Evolutionary conservation across 2,329 filamentous ascomycete genomes (phyloP), one percentile per base, ranked within the genome.

Genomic region (Chaetoscypha palmicola): DNA sequence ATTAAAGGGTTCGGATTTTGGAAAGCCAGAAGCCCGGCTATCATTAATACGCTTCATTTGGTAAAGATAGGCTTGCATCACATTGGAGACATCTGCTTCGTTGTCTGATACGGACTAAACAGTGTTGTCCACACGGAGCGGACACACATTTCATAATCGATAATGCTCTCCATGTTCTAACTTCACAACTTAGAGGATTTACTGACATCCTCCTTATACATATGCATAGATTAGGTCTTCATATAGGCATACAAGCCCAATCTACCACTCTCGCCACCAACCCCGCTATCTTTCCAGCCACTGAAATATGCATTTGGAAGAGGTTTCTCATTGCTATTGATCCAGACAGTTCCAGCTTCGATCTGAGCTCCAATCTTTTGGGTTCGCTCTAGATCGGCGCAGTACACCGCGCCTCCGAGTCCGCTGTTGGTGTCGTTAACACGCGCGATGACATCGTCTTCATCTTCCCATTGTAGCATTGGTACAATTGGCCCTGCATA

Each of bases 401-500:
- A 73, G 67, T 77, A 83, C 0, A 83, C 70, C 0, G 76, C 77
- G 1, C 74, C 71, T 0, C 74, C 76, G 0, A 81, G 67, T 0
- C 74, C 77, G 22, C 68, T 70, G 17, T 72, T 65, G 2, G 65
- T 64, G 16, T 68, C 64, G 47, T 81, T 81, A 1, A 73, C 77
- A 3, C 76, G 68, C 1, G 58, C 57, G 22, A 83, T 63, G 0
- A 80, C 75, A 14, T 82, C 77, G 4, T 71, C 71, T 48, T 85
- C 79, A 21, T 73, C 68, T 0, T 66, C 65, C 78, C 79, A 86
- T 16, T 69, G 72, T 43, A 83, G 56, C 5, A 83, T 63, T 0
- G 81, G 80, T 1, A 84, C 68, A 23, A 86, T 77, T 0, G 81
- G 81, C 0, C 73, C 71, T 51, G 24, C 11, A 17, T 8, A 28